phyloP scores from a whole-genome alignment of 345 rosid genomes.

The Hypericum androsaemum region DNA sequence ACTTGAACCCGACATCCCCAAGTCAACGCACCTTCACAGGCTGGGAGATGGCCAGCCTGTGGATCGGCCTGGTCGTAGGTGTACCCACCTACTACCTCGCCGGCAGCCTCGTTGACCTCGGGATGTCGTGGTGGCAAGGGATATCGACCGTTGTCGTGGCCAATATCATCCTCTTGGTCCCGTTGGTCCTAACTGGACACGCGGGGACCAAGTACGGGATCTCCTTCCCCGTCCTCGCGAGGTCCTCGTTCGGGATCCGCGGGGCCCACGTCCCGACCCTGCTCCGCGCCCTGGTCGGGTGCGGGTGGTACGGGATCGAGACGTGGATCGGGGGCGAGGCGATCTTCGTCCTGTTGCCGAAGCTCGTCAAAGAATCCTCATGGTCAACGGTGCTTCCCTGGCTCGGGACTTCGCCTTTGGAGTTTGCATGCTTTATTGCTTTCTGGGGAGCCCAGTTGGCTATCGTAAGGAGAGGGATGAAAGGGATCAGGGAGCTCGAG shows the following conservation, averaged over 20 bases:
- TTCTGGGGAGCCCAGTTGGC: conserved; percentile 78
- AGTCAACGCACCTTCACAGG: conserved; percentile 54
- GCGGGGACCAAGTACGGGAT: conserved; percentile 75
- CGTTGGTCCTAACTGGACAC: conserved; percentile 72
- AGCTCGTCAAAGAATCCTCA: conserved; percentile 35
- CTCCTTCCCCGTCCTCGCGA: conserved; percentile 79
- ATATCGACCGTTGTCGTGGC: conserved; percentile 78
- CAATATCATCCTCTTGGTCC: conserved; percentile 53
- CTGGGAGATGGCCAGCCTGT: conserved; percentile 80
- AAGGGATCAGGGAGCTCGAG: conserved; percentile 71
- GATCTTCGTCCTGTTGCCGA: conserved; percentile 67
- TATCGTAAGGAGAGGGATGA: conserved; percentile 67
- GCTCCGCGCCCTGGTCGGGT: conserved; percentile 79
- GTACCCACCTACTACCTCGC: conserved; percentile 89
- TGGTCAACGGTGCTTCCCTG: conserved; percentile 42
- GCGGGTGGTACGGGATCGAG: conserved; percentile 98
- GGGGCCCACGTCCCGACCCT: conserved; percentile 84
- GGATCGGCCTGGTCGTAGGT: conserved; percentile 96
- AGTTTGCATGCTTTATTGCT: conserved; percentile 64
- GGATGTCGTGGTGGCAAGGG: conserved; percentile 99
- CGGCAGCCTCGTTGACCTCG: conserved; percentile 78
- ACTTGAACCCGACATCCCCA: conserved; percentile 60
- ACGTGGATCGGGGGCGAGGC: conserved; percentile 99
- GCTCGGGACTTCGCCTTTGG: conserved; percentile 84
- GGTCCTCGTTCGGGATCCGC: conserved; percentile 74